phyloP scores from a whole-genome alignment of 2,329 filamentous ascomycete species.

The Hypoxylon sp. region DNA sequence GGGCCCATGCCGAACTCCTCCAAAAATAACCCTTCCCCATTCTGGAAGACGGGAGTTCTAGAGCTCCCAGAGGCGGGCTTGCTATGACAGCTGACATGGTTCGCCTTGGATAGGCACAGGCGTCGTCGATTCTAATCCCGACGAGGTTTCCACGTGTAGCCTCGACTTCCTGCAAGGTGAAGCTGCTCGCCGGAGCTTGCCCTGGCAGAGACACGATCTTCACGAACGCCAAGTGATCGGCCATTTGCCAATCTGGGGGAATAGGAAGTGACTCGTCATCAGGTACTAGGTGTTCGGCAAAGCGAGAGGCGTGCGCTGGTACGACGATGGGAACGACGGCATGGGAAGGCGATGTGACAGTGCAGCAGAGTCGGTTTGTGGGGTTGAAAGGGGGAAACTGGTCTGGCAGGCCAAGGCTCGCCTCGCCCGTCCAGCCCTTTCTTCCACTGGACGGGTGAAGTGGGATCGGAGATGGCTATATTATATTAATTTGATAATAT shows the following conservation, averaged over 20 bases:
- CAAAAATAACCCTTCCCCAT: slow-evolving; percentile 7
- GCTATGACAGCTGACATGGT: not conserved
- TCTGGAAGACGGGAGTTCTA: not conserved
- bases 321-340: slow-evolving; percentile 13
- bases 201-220: slow-evolving; percentile 27
- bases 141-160: slow-evolving; percentile 5
- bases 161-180: slow-evolving; percentile 1
- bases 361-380: slow-evolving; percentile 26
- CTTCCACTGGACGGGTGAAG: slow-evolving; percentile 29
- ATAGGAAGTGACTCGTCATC: slow-evolving; percentile 36
- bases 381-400: slow-evolving; percentile 32
- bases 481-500: slow-evolving; percentile 41
- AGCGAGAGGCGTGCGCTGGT: slow-evolving; percentile 21
- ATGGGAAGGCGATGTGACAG: slow-evolving; percentile 19
- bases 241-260: slow-evolving; percentile 29
- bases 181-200: not conserved
- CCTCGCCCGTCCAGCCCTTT: slow-evolving; percentile 41
- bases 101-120: not conserved
- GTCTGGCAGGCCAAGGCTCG: slow-evolving; percentile 40
- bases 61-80: not conserved
- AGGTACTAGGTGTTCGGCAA: slow-evolving; percentile 35
- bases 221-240: slow-evolving; percentile 31
- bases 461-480: slow-evolving; percentile 33
- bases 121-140: not conserved
- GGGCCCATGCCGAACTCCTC: slow-evolving; percentile 10